Evolutionary conservation across 352 stramenopile genomes (phyloP).

Genomic region (Elongisporangium undulatum): DNA sequence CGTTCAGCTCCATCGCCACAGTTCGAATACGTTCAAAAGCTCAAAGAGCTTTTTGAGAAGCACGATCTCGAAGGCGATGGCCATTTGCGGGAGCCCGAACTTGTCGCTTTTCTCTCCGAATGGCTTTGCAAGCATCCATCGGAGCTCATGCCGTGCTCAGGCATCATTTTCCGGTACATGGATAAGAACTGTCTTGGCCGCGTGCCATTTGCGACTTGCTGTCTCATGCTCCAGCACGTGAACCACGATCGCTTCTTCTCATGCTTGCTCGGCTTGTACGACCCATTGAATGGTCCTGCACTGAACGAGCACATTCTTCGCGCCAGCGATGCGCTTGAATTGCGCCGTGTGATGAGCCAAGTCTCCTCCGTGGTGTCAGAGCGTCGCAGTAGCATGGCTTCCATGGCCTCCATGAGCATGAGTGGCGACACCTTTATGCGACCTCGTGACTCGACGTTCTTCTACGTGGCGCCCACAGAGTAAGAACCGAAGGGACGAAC

Average conservation of each 20-base stretch:
- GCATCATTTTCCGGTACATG: slow-evolving; percentile 87
- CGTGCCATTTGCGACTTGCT: slow-evolving; percentile 80
- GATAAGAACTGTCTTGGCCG: slow-evolving; percentile 80
- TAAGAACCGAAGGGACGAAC: background rate
- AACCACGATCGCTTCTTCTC: slow-evolving; percentile 88
- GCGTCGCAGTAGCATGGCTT: slow-evolving; percentile 44
- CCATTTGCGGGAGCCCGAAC: slow-evolving; percentile 60
- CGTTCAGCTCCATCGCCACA: slow-evolving; percentile 53
- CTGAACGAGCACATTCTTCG: slow-evolving; percentile 77
- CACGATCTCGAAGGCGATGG: slow-evolving; percentile 64
- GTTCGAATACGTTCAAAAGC: slow-evolving; percentile 81
- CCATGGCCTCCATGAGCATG: slow-evolving; percentile 23
- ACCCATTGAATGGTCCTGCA: slow-evolving; percentile 54
- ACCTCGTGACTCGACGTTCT: slow-evolving; percentile 71
- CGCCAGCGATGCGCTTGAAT: slow-evolving; percentile 51
- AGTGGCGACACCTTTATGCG: slow-evolving; percentile 29
- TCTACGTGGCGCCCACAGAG: slow-evolving; percentile 35
- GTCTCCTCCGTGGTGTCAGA: slow-evolving; percentile 63
- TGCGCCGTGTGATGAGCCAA: slow-evolving; percentile 69
- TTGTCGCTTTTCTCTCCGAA: slow-evolving; percentile 71
- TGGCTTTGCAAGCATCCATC: slow-evolving; percentile 84
- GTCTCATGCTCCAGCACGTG: slow-evolving; percentile 84
- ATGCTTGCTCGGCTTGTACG: slow-evolving; percentile 77
- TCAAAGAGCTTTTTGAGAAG: slow-evolving; percentile 79
- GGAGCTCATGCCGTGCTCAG: slow-evolving; percentile 69